These are phyloP conservation scores for Chrysopogon serrulatus DNA, from an alignment of 176 grass and related monocot genomes.

Conservation along the genomic window DNA sequence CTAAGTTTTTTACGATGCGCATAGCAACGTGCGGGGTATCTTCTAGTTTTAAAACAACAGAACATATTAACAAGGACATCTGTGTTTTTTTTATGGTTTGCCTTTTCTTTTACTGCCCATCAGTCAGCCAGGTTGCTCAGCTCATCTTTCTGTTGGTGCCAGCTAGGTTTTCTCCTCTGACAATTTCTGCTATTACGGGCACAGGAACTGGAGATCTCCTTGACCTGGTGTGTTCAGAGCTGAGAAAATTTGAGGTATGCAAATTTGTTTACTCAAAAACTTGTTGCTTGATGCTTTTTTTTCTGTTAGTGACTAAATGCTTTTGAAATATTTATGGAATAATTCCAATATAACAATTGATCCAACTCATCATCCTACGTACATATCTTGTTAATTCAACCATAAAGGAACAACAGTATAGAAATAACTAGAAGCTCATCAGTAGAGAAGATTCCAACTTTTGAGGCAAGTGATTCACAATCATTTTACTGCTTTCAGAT, in stretches of 20 bases:
- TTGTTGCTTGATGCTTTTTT: background rate
- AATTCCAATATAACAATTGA: background rate
- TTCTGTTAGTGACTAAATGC: background rate
- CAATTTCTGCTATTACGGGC: conserved; percentile 83
- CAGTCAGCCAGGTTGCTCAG: background rate
- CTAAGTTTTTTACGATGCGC: too few relatives aligned
- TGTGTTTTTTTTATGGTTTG: background rate
- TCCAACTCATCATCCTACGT: background rate
- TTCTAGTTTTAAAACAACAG: background rate
- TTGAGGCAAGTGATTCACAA: background rate
- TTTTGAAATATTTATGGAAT: background rate
- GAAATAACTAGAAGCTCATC: background rate
- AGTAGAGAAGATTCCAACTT: background rate
- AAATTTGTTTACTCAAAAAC: background rate
- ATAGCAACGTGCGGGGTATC: too few relatives aligned
- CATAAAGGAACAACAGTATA: background rate
- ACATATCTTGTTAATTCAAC: background rate
- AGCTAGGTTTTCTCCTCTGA: conserved; percentile 71
- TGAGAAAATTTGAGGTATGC: conserved; percentile 64
- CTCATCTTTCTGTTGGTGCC: conserved; percentile 9
- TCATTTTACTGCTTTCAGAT: background rate
- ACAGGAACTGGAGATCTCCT: conserved; percentile 87
- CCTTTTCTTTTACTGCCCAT: conserved; percentile 2
- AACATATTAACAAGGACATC: background rate
- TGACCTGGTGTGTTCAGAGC: conserved; percentile 68